These are phyloP conservation scores for Astrocystis sublimbata DNA, from an alignment of 495 filamentous ascomycete genomes.

Conservation along the genomic window DNA sequence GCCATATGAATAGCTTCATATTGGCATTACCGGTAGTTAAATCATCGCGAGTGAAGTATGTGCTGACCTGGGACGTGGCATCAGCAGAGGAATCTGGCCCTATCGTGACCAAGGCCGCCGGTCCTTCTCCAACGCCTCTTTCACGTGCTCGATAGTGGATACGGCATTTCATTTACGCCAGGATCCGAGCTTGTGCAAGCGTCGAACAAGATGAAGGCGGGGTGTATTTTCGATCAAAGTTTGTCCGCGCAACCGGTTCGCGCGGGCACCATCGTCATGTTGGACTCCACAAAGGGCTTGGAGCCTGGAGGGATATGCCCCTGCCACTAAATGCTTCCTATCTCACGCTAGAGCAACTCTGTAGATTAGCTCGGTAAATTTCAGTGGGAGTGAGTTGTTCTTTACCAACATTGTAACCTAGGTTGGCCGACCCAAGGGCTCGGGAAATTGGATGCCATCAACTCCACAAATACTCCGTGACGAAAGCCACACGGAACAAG, in stretches of 20 bases:
- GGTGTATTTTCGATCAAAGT: neutral
- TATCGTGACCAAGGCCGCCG: neutral
- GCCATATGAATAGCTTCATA: conserved; percentile 13
- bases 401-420: conserved; percentile 4
- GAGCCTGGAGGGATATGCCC: conserved; percentile 2
- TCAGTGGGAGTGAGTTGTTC: neutral
- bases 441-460: conserved; percentile 7
- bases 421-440: neutral
- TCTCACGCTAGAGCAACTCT: conserved; percentile 8
- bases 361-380: neutral
- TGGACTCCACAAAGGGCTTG: neutral
- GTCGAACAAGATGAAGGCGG: conserved; percentile 2
- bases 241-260: neutral
- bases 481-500: conserved; percentile 6
- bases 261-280: conserved; percentile 5
- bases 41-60: neutral
- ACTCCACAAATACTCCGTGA: conserved; percentile 7
- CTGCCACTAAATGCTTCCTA: neutral
- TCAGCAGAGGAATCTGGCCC: neutral
- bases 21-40: conserved; percentile 6
- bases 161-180: neutral
- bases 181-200: neutral
- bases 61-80: neutral
- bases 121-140: neutral
- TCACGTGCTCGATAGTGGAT: neutral